Evolutionary conservation across 495 filamentous ascomycete species (phyloP).

Genomic region (Annulohypoxylon stygium): DNA sequence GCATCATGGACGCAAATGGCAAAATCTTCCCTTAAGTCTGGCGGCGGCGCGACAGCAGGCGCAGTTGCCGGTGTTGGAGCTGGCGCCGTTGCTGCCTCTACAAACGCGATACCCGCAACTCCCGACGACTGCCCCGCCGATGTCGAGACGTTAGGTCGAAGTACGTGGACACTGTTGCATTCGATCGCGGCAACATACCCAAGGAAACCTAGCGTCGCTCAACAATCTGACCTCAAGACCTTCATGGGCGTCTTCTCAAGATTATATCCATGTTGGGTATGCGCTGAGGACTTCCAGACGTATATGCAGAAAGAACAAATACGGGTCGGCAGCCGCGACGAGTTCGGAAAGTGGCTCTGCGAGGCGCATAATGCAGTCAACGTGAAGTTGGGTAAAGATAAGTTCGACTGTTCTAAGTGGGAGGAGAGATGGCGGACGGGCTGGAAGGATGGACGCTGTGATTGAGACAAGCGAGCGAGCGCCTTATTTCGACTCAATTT

Average conservation of each 20-base stretch:
- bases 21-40: constrained; percentile 70
- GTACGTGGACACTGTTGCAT: constrained; percentile 94
- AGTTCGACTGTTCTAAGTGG: constrained; percentile 92
- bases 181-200: constrained; percentile 91
- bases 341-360: constrained; percentile 95
- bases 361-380: constrained; percentile 99
- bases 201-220: constrained; percentile 66
- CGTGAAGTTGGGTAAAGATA: constrained; percentile 87
- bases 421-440: constrained; percentile 95
- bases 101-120: constrained; percentile 40
- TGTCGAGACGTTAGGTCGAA: constrained; percentile 85
- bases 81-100: constrained; percentile 47
- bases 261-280: constrained; percentile 94
- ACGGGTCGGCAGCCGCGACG: constrained; percentile 72
- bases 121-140: constrained; percentile 78
- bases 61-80: constrained; percentile 49
- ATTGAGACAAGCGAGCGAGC: constrained; percentile 43
- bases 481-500: neutral
- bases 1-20: constrained; percentile 68
- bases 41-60: constrained; percentile 46
- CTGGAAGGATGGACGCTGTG: constrained; percentile 85
- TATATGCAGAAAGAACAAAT: constrained; percentile 85
- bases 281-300: constrained; percentile 88
- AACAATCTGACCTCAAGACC: constrained; percentile 79
- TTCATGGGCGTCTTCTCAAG: constrained; percentile 85